A percentile compares a stretch with the other conserved stretches of the same genome.
phyloP scores from a whole-genome alignment of 805 yeast genomes.

The Cyberlindnera veronae region DNA sequence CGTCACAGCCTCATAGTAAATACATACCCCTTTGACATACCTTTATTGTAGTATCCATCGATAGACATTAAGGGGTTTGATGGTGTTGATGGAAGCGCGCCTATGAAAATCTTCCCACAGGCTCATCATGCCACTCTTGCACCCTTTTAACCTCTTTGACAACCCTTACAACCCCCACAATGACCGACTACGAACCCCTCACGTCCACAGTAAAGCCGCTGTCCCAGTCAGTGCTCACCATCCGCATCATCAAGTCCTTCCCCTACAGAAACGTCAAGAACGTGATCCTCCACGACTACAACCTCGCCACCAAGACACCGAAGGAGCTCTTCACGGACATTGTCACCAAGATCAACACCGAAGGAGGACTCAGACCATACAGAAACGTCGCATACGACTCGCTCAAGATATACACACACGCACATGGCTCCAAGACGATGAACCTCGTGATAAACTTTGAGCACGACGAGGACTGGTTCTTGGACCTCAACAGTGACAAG shows the following conservation, averaged over 20 bases:
- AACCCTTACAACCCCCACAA: neutral
- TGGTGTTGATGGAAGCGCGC: no score
- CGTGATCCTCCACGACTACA: conserved; percentile 62
- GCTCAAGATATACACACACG: conserved; percentile 85
- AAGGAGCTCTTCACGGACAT: conserved; percentile 55
- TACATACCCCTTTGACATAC: no score
- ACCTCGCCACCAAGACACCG: conserved; percentile 68
- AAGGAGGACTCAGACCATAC: conserved; percentile 77
- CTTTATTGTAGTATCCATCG: no score
- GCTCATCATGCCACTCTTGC: neutral
- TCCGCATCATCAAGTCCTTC: conserved; percentile 86
- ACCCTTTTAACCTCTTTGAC: neutral
- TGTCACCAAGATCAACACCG: conserved; percentile 42
- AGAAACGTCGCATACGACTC: conserved; percentile 72
- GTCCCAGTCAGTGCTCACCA: conserved; percentile 68
- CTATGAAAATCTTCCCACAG: neutral
- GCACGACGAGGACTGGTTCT: conserved; percentile 73
- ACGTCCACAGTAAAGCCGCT: conserved; percentile 69
- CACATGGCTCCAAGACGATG: conserved; percentile 92
- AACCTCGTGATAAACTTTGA: conserved; percentile 89
- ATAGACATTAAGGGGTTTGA: no score
- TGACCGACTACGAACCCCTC: conserved; percentile 54
- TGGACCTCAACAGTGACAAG: conserved; percentile 36
- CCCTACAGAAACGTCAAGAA: conserved; percentile 87
- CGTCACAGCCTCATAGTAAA: no score